These are phyloP conservation scores for Fusarium mangiferae DNA, from an alignment of 2,329 filamentous ascomycete species.

Conservation along the genomic window DNA sequence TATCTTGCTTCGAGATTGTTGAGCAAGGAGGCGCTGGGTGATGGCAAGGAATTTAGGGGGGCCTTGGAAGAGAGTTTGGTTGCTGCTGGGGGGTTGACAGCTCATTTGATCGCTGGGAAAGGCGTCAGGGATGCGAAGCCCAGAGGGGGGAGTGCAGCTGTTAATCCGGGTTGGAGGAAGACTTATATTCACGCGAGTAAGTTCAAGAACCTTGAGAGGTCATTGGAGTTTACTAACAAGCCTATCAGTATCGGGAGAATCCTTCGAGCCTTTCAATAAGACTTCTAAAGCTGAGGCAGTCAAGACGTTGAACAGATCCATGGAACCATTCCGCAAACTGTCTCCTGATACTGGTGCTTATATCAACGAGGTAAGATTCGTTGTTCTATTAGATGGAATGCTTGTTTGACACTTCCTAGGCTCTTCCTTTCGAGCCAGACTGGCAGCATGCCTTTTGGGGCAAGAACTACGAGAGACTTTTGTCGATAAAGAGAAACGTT, in stretches of 20 bases:
- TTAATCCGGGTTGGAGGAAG: conserved; percentile 63
- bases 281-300: conserved; percentile 45
- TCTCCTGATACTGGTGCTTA: conserved; percentile 56
- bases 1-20: conserved; percentile 59
- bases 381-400: rapidly evolving
- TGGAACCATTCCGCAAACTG: conserved; percentile 53
- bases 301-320: conserved; percentile 37
- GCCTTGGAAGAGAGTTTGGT: conserved; percentile 51
- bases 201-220: conserved; percentile 23
- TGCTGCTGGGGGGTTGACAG: conserved; percentile 43
- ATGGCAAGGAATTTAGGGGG: conserved; percentile 44
- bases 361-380: conserved; percentile 54
- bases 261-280: conserved; percentile 48
- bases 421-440: conserved; percentile 49
- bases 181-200: conserved; percentile 55
- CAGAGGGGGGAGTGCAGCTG: conserved; percentile 57
- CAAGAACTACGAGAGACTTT: conserved; percentile 56
- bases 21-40: conserved; percentile 47
- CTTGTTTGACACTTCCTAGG: conserved; percentile 37
- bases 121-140: conserved; percentile 57
- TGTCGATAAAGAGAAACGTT: conserved; percentile 56
- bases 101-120: conserved; percentile 56
- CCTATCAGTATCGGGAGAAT: conserved; percentile 39
- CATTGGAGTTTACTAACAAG: background rate
- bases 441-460: conserved; percentile 57